phyloP scores from a whole-genome alignment of 805 yeast genomes.

The Cyberlindnera lachancei region DNA sequence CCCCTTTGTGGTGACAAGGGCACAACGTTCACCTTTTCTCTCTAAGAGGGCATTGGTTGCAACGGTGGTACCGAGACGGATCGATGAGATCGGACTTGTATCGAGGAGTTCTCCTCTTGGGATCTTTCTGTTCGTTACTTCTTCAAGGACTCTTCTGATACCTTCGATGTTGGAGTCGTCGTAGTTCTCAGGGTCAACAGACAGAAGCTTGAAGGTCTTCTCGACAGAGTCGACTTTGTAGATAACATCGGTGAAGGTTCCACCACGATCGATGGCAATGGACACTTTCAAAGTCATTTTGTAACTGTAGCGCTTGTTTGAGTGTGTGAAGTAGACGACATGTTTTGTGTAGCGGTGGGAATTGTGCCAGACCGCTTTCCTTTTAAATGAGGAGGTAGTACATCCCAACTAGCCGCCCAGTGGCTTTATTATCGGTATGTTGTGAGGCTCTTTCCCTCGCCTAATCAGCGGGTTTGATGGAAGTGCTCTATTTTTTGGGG shows the following conservation, averaged over 20 bases:
- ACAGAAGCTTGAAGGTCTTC: constrained; percentile 34
- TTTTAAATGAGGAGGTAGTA: too few relatives aligned
- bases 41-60: constrained; percentile 49
- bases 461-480: too few relatives aligned
- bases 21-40: constrained; percentile 42
- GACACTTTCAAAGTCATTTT: constrained; percentile 13
- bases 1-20: constrained; percentile 42
- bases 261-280: constrained; percentile 15
- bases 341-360: too few relatives aligned
- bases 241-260: constrained; percentile 14
- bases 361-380: too few relatives aligned
- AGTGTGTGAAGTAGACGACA: too few relatives aligned
- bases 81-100: constrained; percentile 31
- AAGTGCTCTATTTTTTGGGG: too few relatives aligned
- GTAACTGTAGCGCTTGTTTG: too few relatives aligned
- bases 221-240: constrained; percentile 8
- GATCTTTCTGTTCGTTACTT: constrained; percentile 27
- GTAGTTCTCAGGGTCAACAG: constrained; percentile 40
- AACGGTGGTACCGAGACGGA: constrained; percentile 43
- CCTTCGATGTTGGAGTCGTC: constrained; percentile 46
- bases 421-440: too few relatives aligned
- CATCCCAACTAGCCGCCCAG: too few relatives aligned
- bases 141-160: constrained; percentile 37
- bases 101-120: constrained; percentile 27
- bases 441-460: too few relatives aligned